A percentile compares a stretch with the other conserved stretches of the same genome.
These are phyloP conservation scores for Mycena vulgaris DNA, from an alignment of 768 basidiomycete genomes.

Conservation along the genomic window DNA sequence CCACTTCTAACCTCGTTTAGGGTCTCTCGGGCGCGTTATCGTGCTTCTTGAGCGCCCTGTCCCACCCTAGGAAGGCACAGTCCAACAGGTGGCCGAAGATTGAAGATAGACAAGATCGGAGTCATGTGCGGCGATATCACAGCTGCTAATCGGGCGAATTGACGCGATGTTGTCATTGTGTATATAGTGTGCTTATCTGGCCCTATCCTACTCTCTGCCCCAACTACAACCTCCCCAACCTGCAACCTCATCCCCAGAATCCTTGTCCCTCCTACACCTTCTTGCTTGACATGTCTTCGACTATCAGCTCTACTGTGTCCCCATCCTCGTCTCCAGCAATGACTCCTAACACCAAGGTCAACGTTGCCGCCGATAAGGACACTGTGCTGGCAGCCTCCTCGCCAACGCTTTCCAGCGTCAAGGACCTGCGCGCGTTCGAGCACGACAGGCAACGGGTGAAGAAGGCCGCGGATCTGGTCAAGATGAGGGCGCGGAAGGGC, in stretches of 20 bases:
- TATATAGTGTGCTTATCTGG: slow-evolving; percentile 20
- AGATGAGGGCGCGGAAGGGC: slow-evolving; percentile 54
- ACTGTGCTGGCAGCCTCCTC: slow-evolving; percentile 25
- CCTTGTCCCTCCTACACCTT: slow-evolving; percentile 20
- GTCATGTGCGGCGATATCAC: slow-evolving; percentile 26
- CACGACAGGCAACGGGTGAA: slow-evolving; percentile 64
- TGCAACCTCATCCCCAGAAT: slow-evolving; percentile 31
- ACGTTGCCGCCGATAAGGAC: slow-evolving; percentile 38
- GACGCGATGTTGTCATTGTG: not conserved
- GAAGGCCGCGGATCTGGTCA: slow-evolving; percentile 58
- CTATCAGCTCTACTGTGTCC: slow-evolving; percentile 18
- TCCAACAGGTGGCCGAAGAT: not conserved
- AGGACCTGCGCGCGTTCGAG: slow-evolving; percentile 65
- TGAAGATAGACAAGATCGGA: slow-evolving; percentile 22
- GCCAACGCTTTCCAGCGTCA: slow-evolving; percentile 45
- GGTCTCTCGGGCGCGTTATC: slow-evolving; percentile 16
- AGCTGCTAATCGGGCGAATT: slow-evolving; percentile 8
- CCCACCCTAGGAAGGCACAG: slow-evolving; percentile 1
- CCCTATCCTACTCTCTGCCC: slow-evolving; percentile 1
- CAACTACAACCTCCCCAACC: slow-evolving; percentile 18
- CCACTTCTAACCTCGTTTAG: slow-evolving; percentile 1
- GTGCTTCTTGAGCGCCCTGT: slow-evolving; percentile 9
- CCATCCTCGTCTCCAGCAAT: slow-evolving; percentile 23
- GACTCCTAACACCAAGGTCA: slow-evolving; percentile 30
- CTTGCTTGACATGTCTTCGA: slow-evolving; percentile 36